Evolutionary conservation across 192 early-diverging fungal species (phyloP).

Genomic region (Backusella sp.): DNA sequence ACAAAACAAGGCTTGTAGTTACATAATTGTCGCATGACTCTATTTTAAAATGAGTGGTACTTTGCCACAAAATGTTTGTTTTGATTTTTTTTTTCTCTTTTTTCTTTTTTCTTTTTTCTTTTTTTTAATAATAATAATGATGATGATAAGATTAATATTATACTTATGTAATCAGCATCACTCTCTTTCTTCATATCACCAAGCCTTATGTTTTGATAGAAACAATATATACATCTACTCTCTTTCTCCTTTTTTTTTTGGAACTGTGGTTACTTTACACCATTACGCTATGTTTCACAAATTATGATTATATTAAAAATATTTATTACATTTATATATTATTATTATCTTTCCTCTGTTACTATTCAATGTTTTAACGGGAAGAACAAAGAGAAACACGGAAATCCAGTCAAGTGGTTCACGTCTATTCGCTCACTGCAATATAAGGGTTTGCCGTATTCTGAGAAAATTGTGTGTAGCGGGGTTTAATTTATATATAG

Average conservation of each 20-base stretch:
- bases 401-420: background rate
- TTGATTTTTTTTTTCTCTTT: background rate
- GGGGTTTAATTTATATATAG: background rate
- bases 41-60: background rate
- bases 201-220: background rate
- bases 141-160: background rate
- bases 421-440: background rate
- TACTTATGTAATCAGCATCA: background rate
- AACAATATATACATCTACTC: too few relatives aligned
- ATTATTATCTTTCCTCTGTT: background rate
- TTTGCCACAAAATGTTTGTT: background rate
- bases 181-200: background rate
- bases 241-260: background rate
- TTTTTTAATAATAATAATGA: background rate
- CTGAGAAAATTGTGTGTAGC: background rate
- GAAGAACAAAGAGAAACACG: background rate
- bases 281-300: background rate
- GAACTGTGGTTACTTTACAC: background rate
- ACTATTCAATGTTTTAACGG: background rate
- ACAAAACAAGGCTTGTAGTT: background rate
- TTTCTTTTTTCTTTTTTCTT: slow-evolving; percentile 4
- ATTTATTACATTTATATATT: slow-evolving; percentile 1
- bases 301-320: background rate
- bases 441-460: background rate
- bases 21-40: slow-evolving; percentile 3